phyloP scores from a whole-genome alignment of 139 green algal genomes.

The Closterium sp. region DNA sequence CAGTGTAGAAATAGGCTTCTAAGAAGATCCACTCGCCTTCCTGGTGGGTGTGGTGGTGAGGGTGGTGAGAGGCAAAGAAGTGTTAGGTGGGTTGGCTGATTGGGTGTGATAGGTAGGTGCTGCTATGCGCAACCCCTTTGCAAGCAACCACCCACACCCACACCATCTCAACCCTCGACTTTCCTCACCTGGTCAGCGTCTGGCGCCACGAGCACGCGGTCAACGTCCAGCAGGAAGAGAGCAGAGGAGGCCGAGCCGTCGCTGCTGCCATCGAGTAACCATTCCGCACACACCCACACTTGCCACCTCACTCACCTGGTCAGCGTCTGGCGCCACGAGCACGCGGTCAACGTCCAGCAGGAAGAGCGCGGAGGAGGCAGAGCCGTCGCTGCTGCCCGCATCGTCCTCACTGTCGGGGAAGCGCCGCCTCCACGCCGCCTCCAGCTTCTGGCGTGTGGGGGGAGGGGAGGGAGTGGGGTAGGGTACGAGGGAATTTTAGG shows the following conservation, averaged over 20 bases:
- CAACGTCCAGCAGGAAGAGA: not conserved
- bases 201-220: not conserved
- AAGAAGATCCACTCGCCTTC: constrained; percentile 11
- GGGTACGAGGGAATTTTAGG: too few relatives aligned
- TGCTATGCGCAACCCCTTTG: too few relatives aligned
- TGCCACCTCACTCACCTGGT: not conserved
- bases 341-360: not conserved
- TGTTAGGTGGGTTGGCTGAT: too few relatives aligned
- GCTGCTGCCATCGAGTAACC: not conserved
- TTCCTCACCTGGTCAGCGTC: not conserved
- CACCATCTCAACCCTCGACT: not conserved
- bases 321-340: not conserved
- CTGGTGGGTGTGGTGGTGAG: constrained; percentile 3
- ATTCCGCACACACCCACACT: not conserved
- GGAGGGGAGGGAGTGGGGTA: not conserved
- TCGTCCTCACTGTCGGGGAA: not conserved
- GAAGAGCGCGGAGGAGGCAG: not conserved
- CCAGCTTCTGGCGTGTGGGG: not conserved
- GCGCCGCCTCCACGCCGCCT: not conserved
- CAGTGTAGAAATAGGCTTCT: constrained; percentile 13
- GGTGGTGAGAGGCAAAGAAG: too few relatives aligned
- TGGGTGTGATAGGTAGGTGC: too few relatives aligned
- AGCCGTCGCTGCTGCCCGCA: not conserved
- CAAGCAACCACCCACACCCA: not conserved
- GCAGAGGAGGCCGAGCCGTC: not conserved